Evolutionary conservation across 1,139 yeast genomes (phyloP).

Genomic region (Diutina pseudorugosa): DNA sequence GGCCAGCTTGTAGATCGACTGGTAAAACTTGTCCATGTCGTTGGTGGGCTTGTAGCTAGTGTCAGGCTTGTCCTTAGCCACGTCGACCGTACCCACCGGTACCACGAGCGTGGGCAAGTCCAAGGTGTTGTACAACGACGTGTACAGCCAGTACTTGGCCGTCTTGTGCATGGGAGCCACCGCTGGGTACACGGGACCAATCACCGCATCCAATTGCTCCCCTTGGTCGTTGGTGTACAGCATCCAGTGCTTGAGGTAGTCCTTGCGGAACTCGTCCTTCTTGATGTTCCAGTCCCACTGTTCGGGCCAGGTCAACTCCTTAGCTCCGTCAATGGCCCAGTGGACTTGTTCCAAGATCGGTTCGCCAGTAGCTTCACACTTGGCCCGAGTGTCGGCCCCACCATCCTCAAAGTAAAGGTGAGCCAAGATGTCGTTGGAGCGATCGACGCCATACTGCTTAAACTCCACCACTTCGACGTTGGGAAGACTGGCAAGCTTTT

Average conservation of each 20-base stretch:
- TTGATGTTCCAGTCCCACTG: slow-evolving; percentile 13
- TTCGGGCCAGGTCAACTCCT: slow-evolving; percentile 6
- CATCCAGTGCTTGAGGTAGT: slow-evolving; percentile 12
- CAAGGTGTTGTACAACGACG: slow-evolving; percentile 14
- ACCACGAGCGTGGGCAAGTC: slow-evolving; percentile 15
- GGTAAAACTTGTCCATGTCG: slow-evolving; percentile 8
- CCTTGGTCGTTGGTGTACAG: background rate
- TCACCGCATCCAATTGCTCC: slow-evolving; percentile 10
- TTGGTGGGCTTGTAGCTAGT: slow-evolving; percentile 7
- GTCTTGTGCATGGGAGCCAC: slow-evolving; percentile 13
- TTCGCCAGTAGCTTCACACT: slow-evolving; percentile 11
- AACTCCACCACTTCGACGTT: slow-evolving; percentile 12
- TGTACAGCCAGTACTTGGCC: slow-evolving; percentile 14
- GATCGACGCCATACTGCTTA: slow-evolving; percentile 7
- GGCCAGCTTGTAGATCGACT: slow-evolving; percentile 11
- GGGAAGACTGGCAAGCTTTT: slow-evolving; percentile 6
- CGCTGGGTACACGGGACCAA: slow-evolving; percentile 14
- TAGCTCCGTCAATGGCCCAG: slow-evolving; percentile 11
- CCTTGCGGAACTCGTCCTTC: slow-evolving; percentile 13
- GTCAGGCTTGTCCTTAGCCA: slow-evolving; percentile 9
- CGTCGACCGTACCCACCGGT: slow-evolving; percentile 9
- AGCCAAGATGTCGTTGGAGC: slow-evolving; percentile 9
- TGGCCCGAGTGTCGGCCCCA: slow-evolving; percentile 12
- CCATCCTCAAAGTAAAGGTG: slow-evolving; percentile 15
- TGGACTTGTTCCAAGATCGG: slow-evolving; percentile 13